Conservation (phyloP, 179 eudicot species). For the Drosera spatulata region DNA sequence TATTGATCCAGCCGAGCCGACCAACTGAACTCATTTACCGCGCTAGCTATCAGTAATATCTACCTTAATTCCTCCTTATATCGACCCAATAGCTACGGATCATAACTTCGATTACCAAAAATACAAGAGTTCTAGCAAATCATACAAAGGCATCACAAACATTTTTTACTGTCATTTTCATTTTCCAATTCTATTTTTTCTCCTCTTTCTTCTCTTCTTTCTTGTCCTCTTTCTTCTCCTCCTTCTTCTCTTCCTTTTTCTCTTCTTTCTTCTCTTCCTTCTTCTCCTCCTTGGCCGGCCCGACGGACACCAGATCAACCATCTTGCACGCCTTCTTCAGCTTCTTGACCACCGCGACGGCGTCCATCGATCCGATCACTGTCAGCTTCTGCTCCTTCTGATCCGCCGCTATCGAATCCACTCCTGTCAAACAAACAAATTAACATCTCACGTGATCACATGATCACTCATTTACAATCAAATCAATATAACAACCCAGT, state of each 20-base stretch:
- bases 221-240: constrained; percentile 24
- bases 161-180: no score
- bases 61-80: no score
- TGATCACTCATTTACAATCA: no score
- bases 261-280: constrained; percentile 58
- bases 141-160: no score
- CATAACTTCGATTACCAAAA: no score
- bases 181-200: no score
- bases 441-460: not conserved
- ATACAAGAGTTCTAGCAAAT: no score
- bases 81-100: no score
- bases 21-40: no score
- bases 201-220: constrained; percentile 12
- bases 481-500: no score
- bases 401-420: constrained; percentile 93
- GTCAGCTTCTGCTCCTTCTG: constrained; percentile 75
- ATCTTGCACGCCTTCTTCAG: constrained; percentile 77
- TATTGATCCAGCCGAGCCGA: no score
- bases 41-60: no score
- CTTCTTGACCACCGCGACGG: constrained; percentile 84
- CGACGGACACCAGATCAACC: constrained; percentile 72
- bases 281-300: constrained; percentile 80
- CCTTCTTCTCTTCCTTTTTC: constrained; percentile 34
- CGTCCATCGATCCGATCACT: constrained; percentile 84
- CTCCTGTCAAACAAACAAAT: constrained; percentile 30